Evolutionary conservation across 495 filamentous ascomycete species (phyloP), one percentile per base, ranked within the genome.

Genomic region (Xylaria flabelliformis): DNA sequence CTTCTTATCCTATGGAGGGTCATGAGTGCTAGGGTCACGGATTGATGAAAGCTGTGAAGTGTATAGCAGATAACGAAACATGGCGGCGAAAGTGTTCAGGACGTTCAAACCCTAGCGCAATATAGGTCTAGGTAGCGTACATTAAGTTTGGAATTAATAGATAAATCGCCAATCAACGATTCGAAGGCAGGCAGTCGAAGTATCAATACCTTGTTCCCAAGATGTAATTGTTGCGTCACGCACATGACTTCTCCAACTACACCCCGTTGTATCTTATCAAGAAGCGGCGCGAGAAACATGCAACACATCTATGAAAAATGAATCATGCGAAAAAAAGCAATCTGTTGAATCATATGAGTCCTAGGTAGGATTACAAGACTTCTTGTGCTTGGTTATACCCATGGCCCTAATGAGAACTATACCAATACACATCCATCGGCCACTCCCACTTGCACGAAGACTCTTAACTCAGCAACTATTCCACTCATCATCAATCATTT

Each of bases 171-270:
- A 0, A 46, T 42, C 12, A 12, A 42, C 8, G 13, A 42, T 42
- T 13, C 10, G 39, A 42, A 13, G 39, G 39, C 39, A 42, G 39
- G 10, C 10, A 42, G 39, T 9, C 2, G 12, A 1, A 42, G 0
- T 42, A 13, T 3, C 39, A 12, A 12, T 42, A 13, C 39, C 9
- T 7, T 50, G 5, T 21, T 62, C 42, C 59, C 8, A 24, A 19
- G 7, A 13, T 46, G 61, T 64, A 64, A 64, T 64, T 15, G 41
- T 64, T 64, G 61, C 61, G 61, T 64, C 61, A 64, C 13, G 9
- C 39, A 46, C 61, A 44, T 44, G 41, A 64, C 41, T 44, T 64
- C 39, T 12, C 61, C 41, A 44, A 64, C 41, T 29, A 24, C 61
- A 29, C 32, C 7, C 0, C 3, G 5, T 32, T 12, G 12, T n/a